Base-by-base conservation (phyloP, 345 rosid species). In the Brassica juncea region DNA sequence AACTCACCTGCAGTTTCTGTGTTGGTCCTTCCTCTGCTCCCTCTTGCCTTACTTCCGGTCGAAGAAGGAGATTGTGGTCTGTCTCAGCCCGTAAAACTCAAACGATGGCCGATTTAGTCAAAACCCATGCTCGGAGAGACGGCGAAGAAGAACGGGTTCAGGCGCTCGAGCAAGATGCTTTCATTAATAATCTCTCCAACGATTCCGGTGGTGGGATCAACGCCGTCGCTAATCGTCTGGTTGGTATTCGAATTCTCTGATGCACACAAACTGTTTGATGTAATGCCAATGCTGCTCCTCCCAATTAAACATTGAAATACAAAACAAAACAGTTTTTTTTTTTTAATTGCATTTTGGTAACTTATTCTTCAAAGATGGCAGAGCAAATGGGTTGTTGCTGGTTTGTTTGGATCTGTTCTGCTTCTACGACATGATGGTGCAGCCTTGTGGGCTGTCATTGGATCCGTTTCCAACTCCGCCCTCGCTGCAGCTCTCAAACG, bases 381-480 rank as follows among this genome's bases (percentile, higher is more conserved):
- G 97, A 91, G 95, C 88, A 93, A 91, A 82, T 90, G 98, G 98
- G 52, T 90, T 52, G 83, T 88, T 28, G 66, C 91, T 42, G 83
- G 77, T 35, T 64, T 86, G 8, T 88, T 93, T 63, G 85, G 86
- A 70, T 86, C 75, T 30, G 70, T 86, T 54, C 27, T 93, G 66
- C 80, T 93, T 0, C 83, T 88, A 85, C 80, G 90, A 81, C 97
- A 86, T 69, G 95, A 93, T 75, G 87, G 85, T 10, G 89, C 82
- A 52, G 87, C 97, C 7, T 57, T 94, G 77, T 94, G 98, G 98
- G 86, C 82, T 66, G 76, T 76, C 35, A 77, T 81, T 81, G 98
- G 98, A 5, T 83, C 97, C 8, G 82, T 88, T 65, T 10, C 86
- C 5, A 91, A 94, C 68, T 71, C 85, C 3, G 47, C 67, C 4